Evolutionary conservation across 257 asterid genomes (phyloP), one percentile per base, ranked within the genome.

Genomic region (Henckelia pumila): DNA sequence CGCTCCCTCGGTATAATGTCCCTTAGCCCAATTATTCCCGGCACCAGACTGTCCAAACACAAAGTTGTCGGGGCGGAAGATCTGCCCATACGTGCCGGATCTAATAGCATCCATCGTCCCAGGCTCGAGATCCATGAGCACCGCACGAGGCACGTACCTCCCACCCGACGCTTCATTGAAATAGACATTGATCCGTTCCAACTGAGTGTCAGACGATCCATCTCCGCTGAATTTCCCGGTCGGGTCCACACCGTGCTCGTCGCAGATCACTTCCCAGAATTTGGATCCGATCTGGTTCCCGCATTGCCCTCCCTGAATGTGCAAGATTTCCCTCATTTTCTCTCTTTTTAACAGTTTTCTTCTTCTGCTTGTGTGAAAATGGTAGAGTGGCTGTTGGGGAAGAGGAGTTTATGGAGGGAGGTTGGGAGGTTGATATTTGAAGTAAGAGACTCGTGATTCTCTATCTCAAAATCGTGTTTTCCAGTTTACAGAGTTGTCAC

Each of bases 231-330:
- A 82, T 49, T 82, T 79, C 0, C 96, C 96, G 7, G 84, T 86
- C 1, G 87, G 85, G 44, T 89, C 97, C 26, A 89, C 84, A 32
- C 89, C 95, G 69, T 89, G 96, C 73, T 89, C 96, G 65, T 87
- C 90, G 78, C 96, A 89, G 63, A 89, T 87, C 37, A 89, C 96
- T 67, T 89, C 96, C 96, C 96, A 89, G 76, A 89, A 89, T 68
- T 89, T 89, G 58, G 96, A 89, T n/a, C 97, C 97, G 73, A 89
- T 89, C 65, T 89, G 97, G 76, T 89, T 89, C 25, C 97, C 97
- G 71, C 97, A 89, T 81, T 89, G 97, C 2, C 97, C 97, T n/a
- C 95, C 97, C 68, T 89, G 97, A 52, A 89, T 81, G 67, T 89
- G 97, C 74, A 89, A 59, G 86, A 89, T 89, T 66, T 89, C 97